Conservation (phyloP, 73 alveolate species). For the Paramecium biaurelia region DNA sequence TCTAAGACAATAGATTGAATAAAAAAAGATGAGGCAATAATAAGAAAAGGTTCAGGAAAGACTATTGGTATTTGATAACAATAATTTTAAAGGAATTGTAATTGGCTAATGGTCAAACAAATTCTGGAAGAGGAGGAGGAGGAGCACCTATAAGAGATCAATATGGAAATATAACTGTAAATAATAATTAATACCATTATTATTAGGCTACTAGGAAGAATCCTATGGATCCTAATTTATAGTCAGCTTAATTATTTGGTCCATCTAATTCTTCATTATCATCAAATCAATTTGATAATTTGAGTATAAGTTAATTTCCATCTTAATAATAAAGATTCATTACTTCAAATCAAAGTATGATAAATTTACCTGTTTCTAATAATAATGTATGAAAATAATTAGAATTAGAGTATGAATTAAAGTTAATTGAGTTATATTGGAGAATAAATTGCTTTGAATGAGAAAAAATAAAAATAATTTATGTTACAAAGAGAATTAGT, state of each 20-base stretch:
- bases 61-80: not conserved
- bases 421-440: not conserved
- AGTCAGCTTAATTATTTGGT: constrained; percentile 10
- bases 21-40: not conserved
- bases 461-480: not conserved
- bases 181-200: not conserved
- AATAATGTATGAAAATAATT: not conserved
- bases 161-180: constrained; percentile 38
- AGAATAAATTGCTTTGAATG: not conserved
- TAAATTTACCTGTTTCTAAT: not conserved
- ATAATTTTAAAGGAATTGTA: not conserved
- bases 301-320: not conserved
- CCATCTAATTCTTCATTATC: not conserved
- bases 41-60: not conserved
- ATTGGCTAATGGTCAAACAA: not conserved
- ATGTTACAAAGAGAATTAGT: constrained; percentile 14
- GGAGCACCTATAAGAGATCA: constrained; percentile 44
- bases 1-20: not conserved
- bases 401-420: not conserved
- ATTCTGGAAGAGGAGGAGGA: constrained; percentile 11
- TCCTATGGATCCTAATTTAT: not conserved
- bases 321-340: not conserved
- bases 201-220: not conserved
- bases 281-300: not conserved
- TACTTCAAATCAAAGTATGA: not conserved